phyloP scores from a whole-genome alignment of 1,284 basidiomycete genomes.

The Trichosporon asahii region DNA sequence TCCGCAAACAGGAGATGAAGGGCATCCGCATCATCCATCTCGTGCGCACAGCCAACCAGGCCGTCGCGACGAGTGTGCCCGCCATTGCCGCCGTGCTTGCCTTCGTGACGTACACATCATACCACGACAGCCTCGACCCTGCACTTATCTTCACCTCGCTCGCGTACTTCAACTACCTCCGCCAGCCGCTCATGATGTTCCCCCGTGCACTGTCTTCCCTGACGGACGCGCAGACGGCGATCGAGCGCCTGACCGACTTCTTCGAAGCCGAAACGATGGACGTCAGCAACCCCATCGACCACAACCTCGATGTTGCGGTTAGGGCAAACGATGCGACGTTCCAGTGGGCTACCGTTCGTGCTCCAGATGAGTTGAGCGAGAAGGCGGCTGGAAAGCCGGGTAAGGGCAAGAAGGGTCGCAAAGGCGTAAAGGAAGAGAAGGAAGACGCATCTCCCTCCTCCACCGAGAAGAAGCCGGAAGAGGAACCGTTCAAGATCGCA shows the following conservation, averaged over 20 bases:
- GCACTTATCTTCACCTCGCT: slow-evolving; percentile 67
- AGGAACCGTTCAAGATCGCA: slow-evolving; percentile 56
- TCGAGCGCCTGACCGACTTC: slow-evolving; percentile 56
- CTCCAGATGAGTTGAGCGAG: slow-evolving; percentile 9
- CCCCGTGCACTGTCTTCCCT: slow-evolving; percentile 64
- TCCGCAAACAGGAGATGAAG: slow-evolving; percentile 59
- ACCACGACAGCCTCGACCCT: slow-evolving; percentile 58
- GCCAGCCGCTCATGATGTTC: slow-evolving; percentile 67
- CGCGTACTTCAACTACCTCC: slow-evolving; percentile 64
- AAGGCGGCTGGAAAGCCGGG: neutral
- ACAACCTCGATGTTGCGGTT: slow-evolving; percentile 57
- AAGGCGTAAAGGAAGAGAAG: neutral
- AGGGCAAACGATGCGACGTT: slow-evolving; percentile 61
- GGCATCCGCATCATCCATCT: slow-evolving; percentile 61
- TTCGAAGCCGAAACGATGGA: slow-evolving; percentile 62
- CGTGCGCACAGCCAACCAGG: slow-evolving; percentile 60
- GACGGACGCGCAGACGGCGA: slow-evolving; percentile 64
- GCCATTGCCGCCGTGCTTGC: slow-evolving; percentile 69
- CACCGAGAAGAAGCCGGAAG: neutral
- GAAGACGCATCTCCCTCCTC: neutral
- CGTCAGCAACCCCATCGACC: slow-evolving; percentile 54
- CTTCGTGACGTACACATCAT: slow-evolving; percentile 67
- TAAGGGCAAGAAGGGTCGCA: neutral
- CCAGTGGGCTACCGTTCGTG: slow-evolving; percentile 55
- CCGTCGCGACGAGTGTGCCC: slow-evolving; percentile 41